Base-by-base conservation (phyloP, 805 yeast species). In the Wickerhamomyces subpelliculosus region DNA sequence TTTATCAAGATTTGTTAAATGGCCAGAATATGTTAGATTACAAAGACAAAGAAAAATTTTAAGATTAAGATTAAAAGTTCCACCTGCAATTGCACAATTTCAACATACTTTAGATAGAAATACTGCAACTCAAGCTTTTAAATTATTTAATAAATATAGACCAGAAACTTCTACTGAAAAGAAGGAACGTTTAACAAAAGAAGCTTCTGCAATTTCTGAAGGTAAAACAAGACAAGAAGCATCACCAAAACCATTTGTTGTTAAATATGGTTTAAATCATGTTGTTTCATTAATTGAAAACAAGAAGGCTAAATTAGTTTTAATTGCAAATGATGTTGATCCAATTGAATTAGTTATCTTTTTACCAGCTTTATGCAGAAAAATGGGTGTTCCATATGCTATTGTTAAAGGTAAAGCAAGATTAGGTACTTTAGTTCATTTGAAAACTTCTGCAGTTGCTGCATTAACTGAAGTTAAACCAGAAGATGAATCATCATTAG, bases 381-480 rank as follows among this genome's bases (percentile, higher is more conserved):
- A 93, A 84, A 80, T 90, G 94, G 97, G 97, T 75, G 89, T 93
- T 53, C 97, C 98, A 68, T 89, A 89, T 79, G 97, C 97, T 52
- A 84, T 89, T 65, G 85, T 89, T 65, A 88, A 88, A 82, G 96
- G 96, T 70, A 88, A 88, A 84, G 96, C 96, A 54, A 86, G 97
- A 79, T 82, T 90, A 63, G 97, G 97, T 57, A 84, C 97, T 61
- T 72, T 90, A 61, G 96, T 88, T 49, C 96, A 90, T 88, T 79
- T 89, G 79, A 90, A 90, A 83, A 88, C 90, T 63, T 81, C 97
- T 52, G 80, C 97, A 46, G 97, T 87, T 55, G 96, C 94, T 62
- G 97, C 97, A 61, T 72, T 93, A 68, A 87, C 95, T 54, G 98
- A 90, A 69, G 96, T 93, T 60, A 75, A 73, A 63, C 70, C 95